A percentile compares a stretch with the other conserved stretches of the same genome.
Evolutionary conservation across 495 filamentous ascomycete species (phyloP).

Genomic region (Penicillium manginii): DNA sequence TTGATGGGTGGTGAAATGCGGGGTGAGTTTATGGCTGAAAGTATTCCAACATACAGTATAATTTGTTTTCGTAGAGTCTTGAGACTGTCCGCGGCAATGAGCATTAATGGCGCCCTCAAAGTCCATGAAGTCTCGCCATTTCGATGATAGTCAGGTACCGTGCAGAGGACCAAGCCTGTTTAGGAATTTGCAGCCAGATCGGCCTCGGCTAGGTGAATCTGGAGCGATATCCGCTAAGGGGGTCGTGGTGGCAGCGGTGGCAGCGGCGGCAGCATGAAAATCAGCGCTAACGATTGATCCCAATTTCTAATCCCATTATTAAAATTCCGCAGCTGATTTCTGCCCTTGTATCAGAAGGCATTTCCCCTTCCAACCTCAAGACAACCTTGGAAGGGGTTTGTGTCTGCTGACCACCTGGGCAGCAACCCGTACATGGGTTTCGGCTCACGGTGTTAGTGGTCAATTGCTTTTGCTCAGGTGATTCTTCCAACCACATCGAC

Average conservation of each 20-base stretch:
- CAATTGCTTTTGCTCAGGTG: not conserved
- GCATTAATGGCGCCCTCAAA: not conserved
- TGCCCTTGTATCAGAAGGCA: too few species aligned
- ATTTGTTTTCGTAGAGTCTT: not conserved
- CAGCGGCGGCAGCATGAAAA: not conserved
- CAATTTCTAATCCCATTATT: not conserved
- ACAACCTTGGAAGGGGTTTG: not conserved
- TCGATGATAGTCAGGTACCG: slow-evolving; percentile 22
- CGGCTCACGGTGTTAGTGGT: not conserved
- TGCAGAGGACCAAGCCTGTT: slow-evolving; percentile 14
- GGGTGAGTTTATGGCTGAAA: slow-evolving; percentile 13
- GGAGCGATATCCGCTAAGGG: slow-evolving; percentile 2
- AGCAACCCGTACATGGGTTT: not conserved
- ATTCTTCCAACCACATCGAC: not conserved
- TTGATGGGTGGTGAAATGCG: slow-evolving; percentile 8
- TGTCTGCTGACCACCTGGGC: not conserved
- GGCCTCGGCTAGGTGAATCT: not conserved
- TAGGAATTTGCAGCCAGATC: slow-evolving; percentile 17
- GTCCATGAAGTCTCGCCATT: not conserved
- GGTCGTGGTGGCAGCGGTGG: too few species aligned
- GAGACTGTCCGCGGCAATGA: not conserved
- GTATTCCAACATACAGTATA: not conserved
- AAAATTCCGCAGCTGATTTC: not conserved
- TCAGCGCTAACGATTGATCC: not conserved
- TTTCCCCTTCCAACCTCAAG: too few species aligned